A percentile compares a stretch with the other conserved stretches of the same genome.
phyloP scores from a whole-genome alignment of 805 yeast genomes.

The Wickerhamomyces rabaulensis region DNA sequence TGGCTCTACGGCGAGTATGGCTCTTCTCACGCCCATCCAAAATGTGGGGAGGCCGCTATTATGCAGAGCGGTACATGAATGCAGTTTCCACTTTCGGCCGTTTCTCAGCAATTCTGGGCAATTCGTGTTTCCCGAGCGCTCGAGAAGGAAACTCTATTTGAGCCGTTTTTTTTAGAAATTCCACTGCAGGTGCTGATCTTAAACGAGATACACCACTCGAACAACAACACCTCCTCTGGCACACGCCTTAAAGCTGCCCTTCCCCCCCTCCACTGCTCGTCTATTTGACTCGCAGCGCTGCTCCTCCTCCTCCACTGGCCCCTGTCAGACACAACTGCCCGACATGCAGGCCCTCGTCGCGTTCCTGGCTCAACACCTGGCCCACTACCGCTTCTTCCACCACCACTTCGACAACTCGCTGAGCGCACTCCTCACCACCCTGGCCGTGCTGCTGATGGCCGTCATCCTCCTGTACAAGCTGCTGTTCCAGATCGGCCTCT shows the following conservation, averaged over 20 bases:
- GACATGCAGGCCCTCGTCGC: not conserved
- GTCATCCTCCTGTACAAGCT: constrained; percentile 30
- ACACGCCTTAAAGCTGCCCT: too few species aligned
- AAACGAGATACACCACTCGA: too few species aligned
- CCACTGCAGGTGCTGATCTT: not conserved
- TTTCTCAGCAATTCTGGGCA: not conserved
- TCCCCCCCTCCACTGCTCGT: not conserved
- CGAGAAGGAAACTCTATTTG: not conserved
- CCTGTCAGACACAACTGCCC: not conserved
- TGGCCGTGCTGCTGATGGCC: constrained; percentile 15
- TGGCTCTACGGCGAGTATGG: not conserved
- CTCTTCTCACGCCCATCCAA: not conserved
- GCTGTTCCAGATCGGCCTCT: constrained; percentile 38
- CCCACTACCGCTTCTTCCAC: constrained; percentile 1
- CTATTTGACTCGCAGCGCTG: too few species aligned
- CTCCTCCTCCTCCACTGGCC: not conserved
- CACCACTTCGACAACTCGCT: constrained; percentile 22
- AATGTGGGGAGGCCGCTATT: not conserved
- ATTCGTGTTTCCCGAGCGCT: not conserved
- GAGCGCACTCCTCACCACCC: constrained; percentile 20
- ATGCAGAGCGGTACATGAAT: not conserved
- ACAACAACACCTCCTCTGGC: too few species aligned
- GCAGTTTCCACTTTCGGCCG: not conserved
- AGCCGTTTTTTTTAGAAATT: not conserved
- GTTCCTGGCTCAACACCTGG: not conserved